A percentile compares a stretch with the other conserved stretches of the same genome.
phyloP scores from a whole-genome alignment of 192 early-diverging fungal genomes.

The Entomortierella beljakovae region DNA sequence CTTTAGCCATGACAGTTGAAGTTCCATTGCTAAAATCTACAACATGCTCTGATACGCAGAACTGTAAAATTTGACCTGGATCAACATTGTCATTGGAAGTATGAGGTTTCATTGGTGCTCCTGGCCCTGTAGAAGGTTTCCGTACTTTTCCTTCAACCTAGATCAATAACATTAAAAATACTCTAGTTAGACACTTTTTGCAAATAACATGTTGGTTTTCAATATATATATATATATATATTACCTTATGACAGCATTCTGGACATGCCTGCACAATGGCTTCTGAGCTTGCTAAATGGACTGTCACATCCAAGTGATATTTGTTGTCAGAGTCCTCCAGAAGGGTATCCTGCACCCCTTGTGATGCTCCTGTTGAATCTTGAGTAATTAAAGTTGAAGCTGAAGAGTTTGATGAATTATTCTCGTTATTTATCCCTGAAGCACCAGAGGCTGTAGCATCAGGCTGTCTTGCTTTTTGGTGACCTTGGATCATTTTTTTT shows the following conservation, averaged over 20 bases:
- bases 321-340: constrained; percentile 26
- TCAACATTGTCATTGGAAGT: constrained; percentile 26
- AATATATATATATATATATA: not conserved
- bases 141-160: constrained; percentile 50
- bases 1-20: constrained; percentile 50
- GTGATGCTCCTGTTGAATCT: constrained; percentile 4
- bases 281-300: constrained; percentile 48
- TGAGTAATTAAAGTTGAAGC: not conserved
- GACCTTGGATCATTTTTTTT: constrained; percentile 38
- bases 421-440: not conserved
- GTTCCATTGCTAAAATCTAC: constrained; percentile 49
- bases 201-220: no score
- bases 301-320: constrained; percentile 41
- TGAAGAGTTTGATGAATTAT: not conserved
- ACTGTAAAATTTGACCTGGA: constrained; percentile 46
- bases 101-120: constrained; percentile 37
- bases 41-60: constrained; percentile 39
- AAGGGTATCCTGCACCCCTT: not conserved
- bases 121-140: constrained; percentile 46
- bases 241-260: constrained; percentile 51
- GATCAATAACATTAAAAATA: no score
- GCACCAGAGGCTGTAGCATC: constrained; percentile 4
- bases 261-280: constrained; percentile 48
- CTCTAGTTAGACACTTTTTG: no score
- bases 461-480: constrained; percentile 36